Percentiles rank a stretch among this genome's conserved stretches.
Conservation (phyloP, 305 asterid species). For the Ajuga reptans region DNA sequence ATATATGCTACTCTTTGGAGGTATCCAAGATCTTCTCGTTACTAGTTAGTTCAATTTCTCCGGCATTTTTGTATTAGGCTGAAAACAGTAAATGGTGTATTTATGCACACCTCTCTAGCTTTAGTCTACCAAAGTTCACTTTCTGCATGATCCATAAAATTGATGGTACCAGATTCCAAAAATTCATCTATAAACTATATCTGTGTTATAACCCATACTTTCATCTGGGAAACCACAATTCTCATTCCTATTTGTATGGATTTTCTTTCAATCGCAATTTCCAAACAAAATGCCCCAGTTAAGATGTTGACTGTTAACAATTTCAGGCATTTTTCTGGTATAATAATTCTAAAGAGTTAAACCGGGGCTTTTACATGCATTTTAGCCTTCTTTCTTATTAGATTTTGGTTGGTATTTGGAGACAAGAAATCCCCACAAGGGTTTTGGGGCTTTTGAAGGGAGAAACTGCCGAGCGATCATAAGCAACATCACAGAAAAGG, state of each 20-base stretch:
- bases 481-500: background rate
- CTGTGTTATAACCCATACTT: background rate
- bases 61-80: background rate
- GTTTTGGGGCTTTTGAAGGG: background rate
- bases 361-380: background rate
- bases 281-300: background rate
- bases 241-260: background rate
- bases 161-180: constrained; percentile 2
- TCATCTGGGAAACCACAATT: background rate
- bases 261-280: background rate
- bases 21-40: background rate
- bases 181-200: background rate
- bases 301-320: background rate
- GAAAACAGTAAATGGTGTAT: background rate
- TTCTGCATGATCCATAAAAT: background rate
- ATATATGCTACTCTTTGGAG: background rate
- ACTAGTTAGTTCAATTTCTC: background rate
- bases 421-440: background rate
- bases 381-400: background rate
- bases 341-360: background rate
- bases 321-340: background rate
- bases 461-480: background rate
- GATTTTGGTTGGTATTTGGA: background rate
- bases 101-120: background rate
- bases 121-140: background rate